Conservation (phyloP, 2,329 filamentous ascomycete species). For the Chaetothyriales sp. region DNA sequence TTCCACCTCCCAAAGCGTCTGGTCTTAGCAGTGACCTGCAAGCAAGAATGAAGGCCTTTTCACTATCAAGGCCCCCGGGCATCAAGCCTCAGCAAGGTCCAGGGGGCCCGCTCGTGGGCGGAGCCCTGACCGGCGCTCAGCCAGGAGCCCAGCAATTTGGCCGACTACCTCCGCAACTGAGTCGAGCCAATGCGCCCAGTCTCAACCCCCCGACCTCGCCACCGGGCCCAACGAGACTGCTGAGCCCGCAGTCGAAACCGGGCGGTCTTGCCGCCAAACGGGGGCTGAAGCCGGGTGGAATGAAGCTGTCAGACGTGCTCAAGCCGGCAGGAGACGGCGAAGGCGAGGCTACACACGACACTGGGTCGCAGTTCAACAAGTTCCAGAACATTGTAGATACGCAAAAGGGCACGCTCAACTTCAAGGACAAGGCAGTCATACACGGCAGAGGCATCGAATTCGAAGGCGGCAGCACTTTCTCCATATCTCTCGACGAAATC, state of each 20-base stretch:
- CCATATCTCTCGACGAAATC: slow-evolving; percentile 88
- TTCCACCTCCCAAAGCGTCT: slow-evolving; percentile 31
- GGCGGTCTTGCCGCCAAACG: slow-evolving; percentile 34
- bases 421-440: slow-evolving; percentile 82
- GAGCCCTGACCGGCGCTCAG: slow-evolving; percentile 19
- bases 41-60: slow-evolving; percentile 55
- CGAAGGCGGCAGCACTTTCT: slow-evolving; percentile 74
- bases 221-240: slow-evolving; percentile 21
- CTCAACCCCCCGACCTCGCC: slow-evolving; percentile 28
- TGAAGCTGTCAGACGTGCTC: slow-evolving; percentile 36
- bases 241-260: slow-evolving; percentile 25
- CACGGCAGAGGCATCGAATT: slow-evolving; percentile 86
- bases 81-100: slow-evolving; percentile 9
- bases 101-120: slow-evolving; percentile 2
- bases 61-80: slow-evolving; percentile 36
- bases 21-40: slow-evolving; percentile 49
- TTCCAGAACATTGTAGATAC: slow-evolving; percentile 77
- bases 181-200: slow-evolving; percentile 22
- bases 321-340: slow-evolving; percentile 29
- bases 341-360: slow-evolving; percentile 10
- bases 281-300: slow-evolving; percentile 28
- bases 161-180: slow-evolving; percentile 8
- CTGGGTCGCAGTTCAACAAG: slow-evolving; percentile 44
- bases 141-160: slow-evolving; percentile 16
- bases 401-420: slow-evolving; percentile 78